Evolutionary conservation across 2,329 filamentous ascomycete genomes (phyloP).

Genomic region (Apiospora hydei): DNA sequence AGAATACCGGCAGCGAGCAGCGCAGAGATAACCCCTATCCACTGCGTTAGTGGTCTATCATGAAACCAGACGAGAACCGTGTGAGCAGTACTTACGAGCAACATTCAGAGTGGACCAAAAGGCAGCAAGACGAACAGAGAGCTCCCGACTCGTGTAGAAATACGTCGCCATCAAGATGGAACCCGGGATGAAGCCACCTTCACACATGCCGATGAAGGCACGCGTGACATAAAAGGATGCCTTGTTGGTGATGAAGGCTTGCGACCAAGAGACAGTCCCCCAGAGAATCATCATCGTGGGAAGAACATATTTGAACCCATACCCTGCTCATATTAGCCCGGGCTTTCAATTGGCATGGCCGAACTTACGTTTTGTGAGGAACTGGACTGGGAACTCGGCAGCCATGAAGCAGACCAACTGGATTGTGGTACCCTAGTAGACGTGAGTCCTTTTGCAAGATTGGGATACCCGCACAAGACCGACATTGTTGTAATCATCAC

Average conservation of each 20-base stretch:
- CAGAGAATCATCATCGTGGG: conserved; percentile 61
- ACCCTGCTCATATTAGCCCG: not conserved
- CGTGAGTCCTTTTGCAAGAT: conserved; percentile 56
- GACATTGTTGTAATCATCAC: conserved; percentile 59
- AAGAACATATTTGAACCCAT: conserved; percentile 61
- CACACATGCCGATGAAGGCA: conserved; percentile 52
- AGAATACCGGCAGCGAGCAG: conserved; percentile 47
- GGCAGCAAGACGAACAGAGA: conserved; percentile 27
- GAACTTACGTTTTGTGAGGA: conserved; percentile 54
- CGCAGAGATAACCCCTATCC: conserved; percentile 57
- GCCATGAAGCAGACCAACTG: conserved; percentile 46
- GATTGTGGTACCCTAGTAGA: conserved; percentile 50
- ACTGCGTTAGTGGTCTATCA: conserved; percentile 49
- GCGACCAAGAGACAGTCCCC: conserved; percentile 53
- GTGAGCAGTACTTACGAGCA: conserved; percentile 44
- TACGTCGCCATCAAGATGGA: conserved; percentile 73
- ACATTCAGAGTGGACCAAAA: conserved; percentile 34
- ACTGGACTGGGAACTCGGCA: conserved; percentile 47
- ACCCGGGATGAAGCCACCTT: conserved; percentile 60
- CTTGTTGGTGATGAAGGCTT: conserved; percentile 49
- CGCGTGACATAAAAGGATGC: conserved; percentile 52
- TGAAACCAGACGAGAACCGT: conserved; percentile 40
- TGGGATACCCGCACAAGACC: conserved; percentile 54
- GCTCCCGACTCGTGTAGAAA: conserved; percentile 50
- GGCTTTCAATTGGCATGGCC: too few relatives aligned